These are phyloP conservation scores for Monilinia fructigena DNA, from an alignment of 2,329 filamentous ascomycete species.

Conservation along the genomic window DNA sequence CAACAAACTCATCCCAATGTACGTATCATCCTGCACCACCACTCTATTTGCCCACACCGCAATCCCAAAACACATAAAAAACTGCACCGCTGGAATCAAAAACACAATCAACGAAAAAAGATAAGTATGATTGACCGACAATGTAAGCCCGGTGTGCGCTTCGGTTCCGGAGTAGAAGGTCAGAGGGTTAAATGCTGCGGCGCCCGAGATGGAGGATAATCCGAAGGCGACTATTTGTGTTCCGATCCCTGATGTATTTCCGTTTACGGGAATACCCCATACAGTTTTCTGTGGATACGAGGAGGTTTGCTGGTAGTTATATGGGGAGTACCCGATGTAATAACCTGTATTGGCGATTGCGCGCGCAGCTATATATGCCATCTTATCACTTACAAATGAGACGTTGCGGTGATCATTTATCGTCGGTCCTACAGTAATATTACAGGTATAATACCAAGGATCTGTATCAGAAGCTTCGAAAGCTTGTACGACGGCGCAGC, in stretches of 20 bases:
- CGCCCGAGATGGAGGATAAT: slow-evolving; percentile 37
- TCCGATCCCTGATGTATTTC: slow-evolving; percentile 42
- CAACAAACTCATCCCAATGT: slow-evolving; percentile 35
- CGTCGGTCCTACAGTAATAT: slow-evolving; percentile 42
- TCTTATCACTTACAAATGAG: slow-evolving; percentile 39
- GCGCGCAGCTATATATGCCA: slow-evolving; percentile 41
- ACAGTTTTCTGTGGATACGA: slow-evolving; percentile 46
- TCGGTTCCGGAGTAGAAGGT: slow-evolving; percentile 23
- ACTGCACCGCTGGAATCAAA: slow-evolving; percentile 31
- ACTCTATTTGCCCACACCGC: slow-evolving; percentile 36
- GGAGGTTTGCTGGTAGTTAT: slow-evolving; percentile 39
- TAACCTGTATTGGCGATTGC: slow-evolving; percentile 47
- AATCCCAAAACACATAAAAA: slow-evolving; percentile 33
- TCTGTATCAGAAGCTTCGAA: slow-evolving; percentile 43
- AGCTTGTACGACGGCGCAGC: slow-evolving; percentile 39
- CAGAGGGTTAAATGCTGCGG: slow-evolving; percentile 30
- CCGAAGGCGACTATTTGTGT: slow-evolving; percentile 42
- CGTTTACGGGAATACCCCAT: slow-evolving; percentile 42
- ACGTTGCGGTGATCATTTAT: slow-evolving; percentile 37
- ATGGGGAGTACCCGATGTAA: slow-evolving; percentile 11
- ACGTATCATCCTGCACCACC: slow-evolving; percentile 33
- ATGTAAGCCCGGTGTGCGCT: slow-evolving; percentile 28
- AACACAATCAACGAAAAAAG: slow-evolving; percentile 46
- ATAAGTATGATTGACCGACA: slow-evolving; percentile 46
- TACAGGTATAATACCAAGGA: slow-evolving; percentile 47